Evolutionary conservation across 2,329 filamentous ascomycete genomes (phyloP).

Genomic region (Neophaeococcomyces aloes): DNA sequence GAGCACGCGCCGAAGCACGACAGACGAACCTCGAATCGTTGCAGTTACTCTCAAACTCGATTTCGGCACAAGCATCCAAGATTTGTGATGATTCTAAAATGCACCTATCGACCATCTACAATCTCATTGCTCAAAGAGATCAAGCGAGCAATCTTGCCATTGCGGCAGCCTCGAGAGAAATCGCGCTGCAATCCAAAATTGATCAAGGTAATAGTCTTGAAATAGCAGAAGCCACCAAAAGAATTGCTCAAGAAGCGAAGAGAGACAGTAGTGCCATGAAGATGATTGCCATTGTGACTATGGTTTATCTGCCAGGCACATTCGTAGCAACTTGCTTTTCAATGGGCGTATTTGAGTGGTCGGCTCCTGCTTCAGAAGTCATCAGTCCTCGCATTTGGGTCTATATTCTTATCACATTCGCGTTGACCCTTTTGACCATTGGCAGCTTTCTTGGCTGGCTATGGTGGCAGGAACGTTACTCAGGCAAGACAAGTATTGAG

Average conservation of each 20-base stretch:
- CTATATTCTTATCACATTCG: neutral
- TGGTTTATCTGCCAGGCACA: slow-evolving; percentile 15
- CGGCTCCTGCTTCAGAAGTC: slow-evolving; percentile 1
- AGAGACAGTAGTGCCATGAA: neutral
- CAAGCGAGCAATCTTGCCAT: neutral
- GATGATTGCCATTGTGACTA: slow-evolving; percentile 1
- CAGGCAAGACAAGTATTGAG: neutral
- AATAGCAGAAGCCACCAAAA: neutral
- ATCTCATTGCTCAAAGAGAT: neutral
- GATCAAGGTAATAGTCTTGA: neutral
- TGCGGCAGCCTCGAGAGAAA: neutral
- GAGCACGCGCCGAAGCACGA: no score
- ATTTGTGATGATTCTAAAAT: neutral
- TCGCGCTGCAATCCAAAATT: neutral
- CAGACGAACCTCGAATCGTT: neutral
- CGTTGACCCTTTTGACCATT: neutral
- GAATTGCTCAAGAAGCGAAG: neutral
- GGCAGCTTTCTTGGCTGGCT: neutral
- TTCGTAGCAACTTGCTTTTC: slow-evolving; percentile 17
- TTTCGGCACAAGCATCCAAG: neutral
- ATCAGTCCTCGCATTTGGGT: slow-evolving; percentile 12
- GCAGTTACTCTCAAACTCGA: neutral
- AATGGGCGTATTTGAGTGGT: slow-evolving; percentile 15
- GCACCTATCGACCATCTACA: neutral
- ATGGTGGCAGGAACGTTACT: neutral